These are phyloP conservation scores for Fraxinus floribunda DNA, from an alignment of 305 asterid species.

Conservation along the genomic window DNA sequence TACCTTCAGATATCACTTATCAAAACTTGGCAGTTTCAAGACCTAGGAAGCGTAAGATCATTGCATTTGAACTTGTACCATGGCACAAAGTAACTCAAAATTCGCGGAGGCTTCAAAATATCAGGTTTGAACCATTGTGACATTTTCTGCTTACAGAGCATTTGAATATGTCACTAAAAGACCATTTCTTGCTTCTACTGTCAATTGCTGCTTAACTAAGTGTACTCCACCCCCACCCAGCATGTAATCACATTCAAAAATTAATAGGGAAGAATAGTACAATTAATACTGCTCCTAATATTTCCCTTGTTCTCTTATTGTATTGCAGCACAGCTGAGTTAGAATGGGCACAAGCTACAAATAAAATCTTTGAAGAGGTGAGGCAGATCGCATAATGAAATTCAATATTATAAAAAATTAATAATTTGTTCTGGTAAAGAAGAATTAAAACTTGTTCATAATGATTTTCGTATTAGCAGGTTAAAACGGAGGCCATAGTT, in stretches of 20 bases:
- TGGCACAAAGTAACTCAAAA: slow-evolving; percentile 53
- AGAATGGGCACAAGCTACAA: slow-evolving; percentile 58
- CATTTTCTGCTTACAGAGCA: slow-evolving; percentile 21
- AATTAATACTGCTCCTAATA: neutral
- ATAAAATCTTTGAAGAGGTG: slow-evolving; percentile 57
- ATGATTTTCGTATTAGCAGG: slow-evolving; percentile 36
- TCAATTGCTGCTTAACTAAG: neutral
- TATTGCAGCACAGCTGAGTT: slow-evolving; percentile 46
- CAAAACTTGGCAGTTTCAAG: slow-evolving; percentile 38
- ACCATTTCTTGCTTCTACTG: neutral
- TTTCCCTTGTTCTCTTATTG: slow-evolving; percentile 18
- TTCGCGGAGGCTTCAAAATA: slow-evolving; percentile 33
- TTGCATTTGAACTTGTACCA: slow-evolving; percentile 43
- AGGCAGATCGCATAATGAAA: slow-evolving; percentile 16
- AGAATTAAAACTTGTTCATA: slow-evolving; percentile 6
- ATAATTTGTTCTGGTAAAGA: neutral
- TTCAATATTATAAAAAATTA: neutral
- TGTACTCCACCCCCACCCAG: neutral
- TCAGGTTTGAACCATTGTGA: slow-evolving; percentile 38
- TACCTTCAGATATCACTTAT: slow-evolving; percentile 35
- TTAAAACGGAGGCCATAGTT: slow-evolving; percentile 38
- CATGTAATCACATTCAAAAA: neutral
- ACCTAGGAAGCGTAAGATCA: slow-evolving; percentile 59
- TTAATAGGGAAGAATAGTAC: neutral
- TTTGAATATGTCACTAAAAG: neutral